Evolutionary conservation across 108 stramenopile genomes (phyloP).

Genomic region (Parmales sp.): DNA sequence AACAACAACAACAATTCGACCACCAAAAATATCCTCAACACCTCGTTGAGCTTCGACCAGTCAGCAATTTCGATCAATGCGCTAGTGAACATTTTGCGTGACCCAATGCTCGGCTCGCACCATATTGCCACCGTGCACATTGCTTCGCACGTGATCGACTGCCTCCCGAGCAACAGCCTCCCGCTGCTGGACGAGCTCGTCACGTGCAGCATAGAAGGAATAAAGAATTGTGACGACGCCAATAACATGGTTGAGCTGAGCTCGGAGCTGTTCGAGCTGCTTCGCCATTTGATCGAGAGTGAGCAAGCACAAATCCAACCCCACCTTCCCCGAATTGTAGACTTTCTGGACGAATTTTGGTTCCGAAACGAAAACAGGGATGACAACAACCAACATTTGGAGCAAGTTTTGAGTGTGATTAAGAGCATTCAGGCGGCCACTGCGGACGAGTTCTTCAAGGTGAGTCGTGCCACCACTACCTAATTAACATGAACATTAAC

Average conservation of each 20-base stretch:
- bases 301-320: background rate
- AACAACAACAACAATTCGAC: background rate
- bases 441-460: background rate
- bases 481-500: too few relatives aligned
- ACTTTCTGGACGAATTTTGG: conserved; percentile 1
- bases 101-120: background rate
- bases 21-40: background rate
- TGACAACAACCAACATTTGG: background rate
- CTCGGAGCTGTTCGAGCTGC: background rate
- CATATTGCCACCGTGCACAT: background rate
- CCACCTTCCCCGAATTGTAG: background rate
- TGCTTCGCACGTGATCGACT: background rate
- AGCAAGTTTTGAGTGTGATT: background rate
- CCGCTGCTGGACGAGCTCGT: background rate
- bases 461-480: too few relatives aligned
- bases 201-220: background rate
- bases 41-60: background rate
- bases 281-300: background rate
- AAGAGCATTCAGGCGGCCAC: background rate
- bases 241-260: background rate
- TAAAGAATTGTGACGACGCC: background rate
- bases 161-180: background rate
- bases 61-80: background rate
- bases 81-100: background rate
- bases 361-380: background rate